Evolutionary conservation across 2,329 filamentous ascomycete species (phyloP).

Genomic region (Remersonia thermophila): DNA sequence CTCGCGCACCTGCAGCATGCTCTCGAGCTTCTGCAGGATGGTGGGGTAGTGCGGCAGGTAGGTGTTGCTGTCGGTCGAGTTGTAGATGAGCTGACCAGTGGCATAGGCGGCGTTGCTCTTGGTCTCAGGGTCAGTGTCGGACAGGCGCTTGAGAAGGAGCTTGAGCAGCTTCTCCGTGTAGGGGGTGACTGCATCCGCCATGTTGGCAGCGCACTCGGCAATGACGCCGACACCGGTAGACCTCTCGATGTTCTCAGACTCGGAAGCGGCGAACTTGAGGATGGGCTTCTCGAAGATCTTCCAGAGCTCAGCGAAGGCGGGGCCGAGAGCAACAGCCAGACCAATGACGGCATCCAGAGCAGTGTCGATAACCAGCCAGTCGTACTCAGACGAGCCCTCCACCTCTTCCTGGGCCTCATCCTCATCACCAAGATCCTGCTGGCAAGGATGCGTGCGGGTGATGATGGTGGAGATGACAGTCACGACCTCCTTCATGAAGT

Average conservation of each 20-base stretch:
- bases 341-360: constrained; percentile 83
- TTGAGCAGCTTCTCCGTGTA: constrained; percentile 68
- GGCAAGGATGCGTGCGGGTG: constrained; percentile 82
- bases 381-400: constrained; percentile 83
- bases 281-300: constrained; percentile 92
- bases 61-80: constrained; percentile 62
- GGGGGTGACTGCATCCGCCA: constrained; percentile 68
- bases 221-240: constrained; percentile 84
- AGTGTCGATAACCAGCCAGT: constrained; percentile 94
- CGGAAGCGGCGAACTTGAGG: constrained; percentile 71
- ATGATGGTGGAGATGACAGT: constrained; percentile 67
- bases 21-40: constrained; percentile 78
- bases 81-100: constrained; percentile 69
- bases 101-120: constrained; percentile 95
- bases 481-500: constrained; percentile 63
- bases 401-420: constrained; percentile 63
- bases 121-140: constrained; percentile 80
- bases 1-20: constrained; percentile 63
- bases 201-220: constrained; percentile 78
- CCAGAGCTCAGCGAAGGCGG: constrained; percentile 77
- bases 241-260: constrained; percentile 71
- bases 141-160: constrained; percentile 72
- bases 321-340: constrained; percentile 68
- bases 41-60: constrained; percentile 63
- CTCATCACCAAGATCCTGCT: constrained; percentile 75